phyloP scores from a whole-genome alignment of 2,329 filamentous ascomycete genomes.

The Xylariaceae sp. region DNA sequence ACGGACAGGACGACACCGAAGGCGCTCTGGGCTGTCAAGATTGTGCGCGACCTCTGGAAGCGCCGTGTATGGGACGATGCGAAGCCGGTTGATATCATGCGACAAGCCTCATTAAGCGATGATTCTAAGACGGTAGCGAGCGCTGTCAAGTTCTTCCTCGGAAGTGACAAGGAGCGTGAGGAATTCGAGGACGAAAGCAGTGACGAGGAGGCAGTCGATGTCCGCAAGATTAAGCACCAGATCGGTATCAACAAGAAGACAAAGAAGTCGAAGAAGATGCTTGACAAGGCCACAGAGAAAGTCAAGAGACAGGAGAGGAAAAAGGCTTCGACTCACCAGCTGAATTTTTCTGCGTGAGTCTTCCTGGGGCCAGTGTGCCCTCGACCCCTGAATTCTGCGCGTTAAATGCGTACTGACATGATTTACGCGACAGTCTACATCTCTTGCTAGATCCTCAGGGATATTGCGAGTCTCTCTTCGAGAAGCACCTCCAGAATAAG shows the following conservation, averaged over 20 bases:
- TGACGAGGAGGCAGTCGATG: slow-evolving; percentile 72
- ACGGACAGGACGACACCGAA: slow-evolving; percentile 80
- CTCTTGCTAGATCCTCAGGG: slow-evolving; percentile 90
- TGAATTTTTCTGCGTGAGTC: slow-evolving; percentile 80
- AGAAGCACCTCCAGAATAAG: slow-evolving; percentile 81
- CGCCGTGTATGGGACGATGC: slow-evolving; percentile 93
- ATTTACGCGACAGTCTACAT: slow-evolving; percentile 52
- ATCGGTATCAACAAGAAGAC: slow-evolving; percentile 93
- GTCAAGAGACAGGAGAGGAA: slow-evolving; percentile 80
- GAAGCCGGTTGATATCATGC: slow-evolving; percentile 97
- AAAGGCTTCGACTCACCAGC: slow-evolving; percentile 77
- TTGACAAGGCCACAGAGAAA: slow-evolving; percentile 76
- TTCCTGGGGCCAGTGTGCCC: not conserved
- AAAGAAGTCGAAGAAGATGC: slow-evolving; percentile 74
- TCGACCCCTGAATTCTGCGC: not conserved
- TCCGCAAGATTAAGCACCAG: slow-evolving; percentile 78
- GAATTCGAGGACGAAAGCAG: slow-evolving; percentile 86
- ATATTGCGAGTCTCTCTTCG: slow-evolving; percentile 84
- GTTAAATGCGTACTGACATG: slow-evolving; percentile 7
- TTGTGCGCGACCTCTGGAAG: slow-evolving; percentile 94
- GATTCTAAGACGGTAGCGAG: slow-evolving; percentile 90
- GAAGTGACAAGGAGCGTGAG: slow-evolving; percentile 92
- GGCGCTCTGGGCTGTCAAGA: slow-evolving; percentile 91
- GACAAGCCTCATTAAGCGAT: slow-evolving; percentile 79
- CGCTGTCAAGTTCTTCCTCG: slow-evolving; percentile 89